Evolutionary conservation across 139 green algal genomes (phyloP).

Genomic region (Picochlorum costavermella): DNA sequence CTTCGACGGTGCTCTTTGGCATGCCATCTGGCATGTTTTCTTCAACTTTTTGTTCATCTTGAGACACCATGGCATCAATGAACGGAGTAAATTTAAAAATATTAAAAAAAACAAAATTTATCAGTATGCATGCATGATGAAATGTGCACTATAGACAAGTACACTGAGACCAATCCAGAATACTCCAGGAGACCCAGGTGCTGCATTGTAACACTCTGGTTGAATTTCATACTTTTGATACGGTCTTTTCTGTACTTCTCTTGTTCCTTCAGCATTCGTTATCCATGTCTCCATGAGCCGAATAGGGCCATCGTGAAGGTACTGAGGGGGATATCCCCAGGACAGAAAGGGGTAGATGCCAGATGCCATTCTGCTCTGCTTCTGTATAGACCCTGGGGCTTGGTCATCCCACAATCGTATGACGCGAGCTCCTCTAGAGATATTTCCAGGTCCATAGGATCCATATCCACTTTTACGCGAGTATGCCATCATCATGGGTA

Average conservation of each 20-base stretch:
- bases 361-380: too few species aligned
- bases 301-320: not conserved
- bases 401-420: not conserved
- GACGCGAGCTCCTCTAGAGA: not conserved
- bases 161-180: too few species aligned
- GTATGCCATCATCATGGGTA: slow-evolving; percentile 11
- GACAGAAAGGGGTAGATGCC: too few species aligned
- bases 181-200: too few species aligned
- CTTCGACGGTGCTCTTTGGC: not conserved
- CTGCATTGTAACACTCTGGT: not conserved
- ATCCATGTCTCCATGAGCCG: slow-evolving; percentile 6
- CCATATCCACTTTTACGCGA: slow-evolving; percentile 10
- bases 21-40: not conserved
- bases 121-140: too few species aligned
- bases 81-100: too few species aligned
- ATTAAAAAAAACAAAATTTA: too few species aligned
- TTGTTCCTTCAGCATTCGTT: not conserved
- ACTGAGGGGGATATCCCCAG: not conserved
- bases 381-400: too few species aligned
- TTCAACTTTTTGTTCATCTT: not conserved
- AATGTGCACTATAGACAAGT: too few species aligned
- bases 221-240: not conserved
- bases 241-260: not conserved
- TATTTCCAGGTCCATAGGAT: slow-evolving; percentile 2
- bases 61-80: too few species aligned